Conservation (phyloP, 805 yeast genomes). For the Candida ortonii region DNA sequence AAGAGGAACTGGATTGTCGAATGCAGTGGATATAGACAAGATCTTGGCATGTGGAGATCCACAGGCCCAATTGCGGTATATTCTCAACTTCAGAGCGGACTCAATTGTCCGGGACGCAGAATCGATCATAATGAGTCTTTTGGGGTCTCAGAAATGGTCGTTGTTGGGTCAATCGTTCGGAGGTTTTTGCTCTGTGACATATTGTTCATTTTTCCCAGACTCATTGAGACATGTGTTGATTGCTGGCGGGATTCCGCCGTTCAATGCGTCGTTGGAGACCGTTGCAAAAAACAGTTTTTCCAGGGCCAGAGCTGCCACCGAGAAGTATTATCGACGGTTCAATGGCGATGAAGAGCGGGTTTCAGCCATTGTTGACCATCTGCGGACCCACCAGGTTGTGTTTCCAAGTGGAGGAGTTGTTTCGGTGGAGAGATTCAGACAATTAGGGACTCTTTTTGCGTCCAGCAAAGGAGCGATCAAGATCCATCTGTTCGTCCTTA, state of each 20-base stretch:
- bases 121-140: slow-evolving; percentile 37
- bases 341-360: slow-evolving; percentile 46
- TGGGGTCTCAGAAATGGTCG: slow-evolving; percentile 40
- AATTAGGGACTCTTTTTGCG: slow-evolving; percentile 51
- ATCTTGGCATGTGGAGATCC: slow-evolving; percentile 17
- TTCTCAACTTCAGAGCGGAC: slow-evolving; percentile 51
- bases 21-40: slow-evolving; percentile 40
- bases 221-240: slow-evolving; percentile 43
- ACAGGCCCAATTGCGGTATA: slow-evolving; percentile 37
- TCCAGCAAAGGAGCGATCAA: slow-evolving; percentile 47
- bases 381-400: slow-evolving; percentile 28
- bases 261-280: slow-evolving; percentile 40
- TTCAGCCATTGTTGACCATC: slow-evolving; percentile 34
- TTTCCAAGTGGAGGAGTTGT: slow-evolving; percentile 53
- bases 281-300: slow-evolving; percentile 48
- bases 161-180: slow-evolving; percentile 56
- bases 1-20: slow-evolving; percentile 58
- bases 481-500: slow-evolving; percentile 43
- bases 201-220: slow-evolving; percentile 42
- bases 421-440: slow-evolving; percentile 51
- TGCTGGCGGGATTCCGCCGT: slow-evolving; percentile 61
- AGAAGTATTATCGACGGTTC: slow-evolving; percentile 45
- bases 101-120: slow-evolving; percentile 52
- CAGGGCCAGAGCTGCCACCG: slow-evolving; percentile 46
- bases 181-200: slow-evolving; percentile 50